Evolutionary conservation across 306 rosid species (phyloP).

Genomic region (Quercus wislizeni): DNA sequence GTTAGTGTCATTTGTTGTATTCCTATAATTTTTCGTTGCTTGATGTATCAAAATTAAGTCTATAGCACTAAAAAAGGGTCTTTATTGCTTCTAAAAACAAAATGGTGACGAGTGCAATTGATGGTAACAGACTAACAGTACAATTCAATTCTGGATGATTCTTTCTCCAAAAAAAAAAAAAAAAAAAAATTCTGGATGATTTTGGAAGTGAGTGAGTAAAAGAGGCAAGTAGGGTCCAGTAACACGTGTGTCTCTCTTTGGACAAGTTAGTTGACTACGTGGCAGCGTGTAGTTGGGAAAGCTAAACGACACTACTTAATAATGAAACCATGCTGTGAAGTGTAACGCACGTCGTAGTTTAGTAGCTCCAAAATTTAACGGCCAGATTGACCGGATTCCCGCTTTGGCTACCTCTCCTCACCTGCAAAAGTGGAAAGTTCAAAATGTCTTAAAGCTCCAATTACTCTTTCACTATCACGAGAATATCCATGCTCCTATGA

Average conservation of each 20-base stretch:
- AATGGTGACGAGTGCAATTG: too few species aligned
- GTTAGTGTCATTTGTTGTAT: too few species aligned
- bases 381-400: neutral
- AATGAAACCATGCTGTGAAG: neutral
- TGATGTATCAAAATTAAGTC: too few species aligned
- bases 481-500: neutral
- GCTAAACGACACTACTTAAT: neutral
- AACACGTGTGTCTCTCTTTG: too few species aligned
- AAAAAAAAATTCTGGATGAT: neutral
- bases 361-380: constrained; percentile 1
- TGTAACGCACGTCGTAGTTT: neutral
- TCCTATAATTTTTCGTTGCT: too few species aligned
- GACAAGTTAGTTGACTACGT: neutral
- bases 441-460: neutral
- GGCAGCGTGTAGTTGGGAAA: neutral
- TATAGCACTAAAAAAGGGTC: too few species aligned
- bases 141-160: neutral
- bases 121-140: neutral
- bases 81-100: too few species aligned
- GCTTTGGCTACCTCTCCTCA: neutral
- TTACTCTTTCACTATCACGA: neutral
- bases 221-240: too few species aligned
- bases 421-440: too few species aligned
- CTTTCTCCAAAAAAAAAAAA: too few species aligned
- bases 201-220: neutral